phyloP scores from a whole-genome alignment of 1,284 basidiomycete species.

The Tilletia walkeri region DNA sequence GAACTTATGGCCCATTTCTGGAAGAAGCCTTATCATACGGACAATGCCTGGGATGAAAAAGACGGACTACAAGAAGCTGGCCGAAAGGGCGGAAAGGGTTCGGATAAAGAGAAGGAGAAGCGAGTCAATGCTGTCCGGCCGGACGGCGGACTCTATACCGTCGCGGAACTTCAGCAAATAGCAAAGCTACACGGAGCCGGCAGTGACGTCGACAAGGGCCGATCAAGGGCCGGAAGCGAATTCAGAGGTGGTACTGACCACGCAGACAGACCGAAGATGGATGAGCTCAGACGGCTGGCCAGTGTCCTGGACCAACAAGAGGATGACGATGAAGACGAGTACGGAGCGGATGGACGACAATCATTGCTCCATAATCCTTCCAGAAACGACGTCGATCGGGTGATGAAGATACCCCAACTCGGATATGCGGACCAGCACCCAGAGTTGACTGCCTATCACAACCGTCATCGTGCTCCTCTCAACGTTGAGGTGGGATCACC shows the following conservation, averaged over 20 bases:
- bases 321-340: slow-evolving; percentile 22
- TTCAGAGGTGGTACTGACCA: neutral
- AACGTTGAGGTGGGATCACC: slow-evolving; percentile 10
- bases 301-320: slow-evolving; percentile 26
- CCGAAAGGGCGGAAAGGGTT: neutral
- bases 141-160: slow-evolving; percentile 27
- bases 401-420: neutral
- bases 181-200: neutral
- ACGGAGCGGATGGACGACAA: slow-evolving; percentile 25
- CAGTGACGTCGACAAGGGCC: neutral
- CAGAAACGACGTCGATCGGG: neutral
- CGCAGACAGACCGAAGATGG: neutral
- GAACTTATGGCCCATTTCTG: slow-evolving; percentile 31
- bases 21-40: slow-evolving; percentile 21
- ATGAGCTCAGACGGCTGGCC: slow-evolving; percentile 1
- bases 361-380: slow-evolving; percentile 18
- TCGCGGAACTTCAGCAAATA: slow-evolving; percentile 26
- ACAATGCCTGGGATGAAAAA: slow-evolving; percentile 14
- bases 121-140: slow-evolving; percentile 23
- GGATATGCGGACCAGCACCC: slow-evolving; percentile 24
- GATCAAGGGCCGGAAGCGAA: neutral
- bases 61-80: neutral
- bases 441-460: slow-evolving; percentile 31
- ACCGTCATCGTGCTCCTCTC: neutral
- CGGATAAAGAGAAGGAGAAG: slow-evolving; percentile 12